Conservation (phyloP, 768 basidiomycete species). For the Amyloporia xantha region DNA sequence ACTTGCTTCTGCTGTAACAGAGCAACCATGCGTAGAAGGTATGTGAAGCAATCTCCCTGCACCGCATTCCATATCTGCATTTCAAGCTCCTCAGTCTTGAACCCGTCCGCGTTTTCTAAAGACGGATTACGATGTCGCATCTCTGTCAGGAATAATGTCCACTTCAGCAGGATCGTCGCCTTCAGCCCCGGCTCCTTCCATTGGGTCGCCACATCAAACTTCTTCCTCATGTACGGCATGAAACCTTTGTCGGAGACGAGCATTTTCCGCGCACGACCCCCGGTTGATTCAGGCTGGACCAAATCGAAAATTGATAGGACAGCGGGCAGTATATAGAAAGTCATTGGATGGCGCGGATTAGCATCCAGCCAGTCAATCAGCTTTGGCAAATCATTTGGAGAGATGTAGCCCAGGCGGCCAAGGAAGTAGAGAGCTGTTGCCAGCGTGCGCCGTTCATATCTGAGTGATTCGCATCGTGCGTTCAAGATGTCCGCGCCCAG, state of each 20-base stretch:
- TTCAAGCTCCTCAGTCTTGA: constrained; percentile 75
- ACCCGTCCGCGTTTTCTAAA: constrained; percentile 57
- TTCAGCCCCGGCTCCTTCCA: constrained; percentile 73
- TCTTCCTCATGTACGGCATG: constrained; percentile 53
- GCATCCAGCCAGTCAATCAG: constrained; percentile 66
- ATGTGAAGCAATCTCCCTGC: constrained; percentile 75
- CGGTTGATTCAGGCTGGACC: constrained; percentile 44
- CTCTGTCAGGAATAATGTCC: constrained; percentile 81
- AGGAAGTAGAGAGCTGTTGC: constrained; percentile 58
- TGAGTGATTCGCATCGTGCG: constrained; percentile 65
- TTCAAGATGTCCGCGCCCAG: constrained; percentile 64
- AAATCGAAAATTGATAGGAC: constrained; percentile 63
- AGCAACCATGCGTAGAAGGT: constrained; percentile 54
- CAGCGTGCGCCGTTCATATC: constrained; percentile 65
- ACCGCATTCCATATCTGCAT: constrained; percentile 78
- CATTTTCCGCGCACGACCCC: constrained; percentile 39
- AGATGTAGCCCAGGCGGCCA: constrained; percentile 55
- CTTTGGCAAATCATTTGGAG: constrained; percentile 51
- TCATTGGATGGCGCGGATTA: constrained; percentile 62
- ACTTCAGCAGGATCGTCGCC: constrained; percentile 72
- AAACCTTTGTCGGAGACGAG: constrained; percentile 41
- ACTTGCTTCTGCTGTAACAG: constrained; percentile 44
- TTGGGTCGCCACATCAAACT: constrained; percentile 39
- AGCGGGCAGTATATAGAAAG: constrained; percentile 60
- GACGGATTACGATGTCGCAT: constrained; percentile 60